These are phyloP conservation scores for Microascus cirrosus DNA, from an alignment of 2,329 filamentous ascomycete species.

Conservation along the genomic window DNA sequence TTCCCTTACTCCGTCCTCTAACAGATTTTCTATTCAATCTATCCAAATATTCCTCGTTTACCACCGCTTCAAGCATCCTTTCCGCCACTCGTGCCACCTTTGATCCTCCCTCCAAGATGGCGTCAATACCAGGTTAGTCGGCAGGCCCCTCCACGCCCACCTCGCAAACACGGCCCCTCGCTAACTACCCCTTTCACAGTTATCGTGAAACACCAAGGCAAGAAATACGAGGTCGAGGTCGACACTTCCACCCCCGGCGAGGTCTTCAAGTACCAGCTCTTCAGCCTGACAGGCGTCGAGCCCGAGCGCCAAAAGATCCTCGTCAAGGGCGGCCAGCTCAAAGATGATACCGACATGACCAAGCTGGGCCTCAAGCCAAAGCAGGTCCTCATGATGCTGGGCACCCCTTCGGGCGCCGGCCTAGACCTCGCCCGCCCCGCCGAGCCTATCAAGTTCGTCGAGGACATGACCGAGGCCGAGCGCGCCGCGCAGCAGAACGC, in stretches of 20 bases:
- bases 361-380: slow-evolving; percentile 77
- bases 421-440: slow-evolving; percentile 58
- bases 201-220: slow-evolving; percentile 88
- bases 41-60: background rate
- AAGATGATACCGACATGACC: slow-evolving; percentile 83
- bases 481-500: slow-evolving; percentile 72
- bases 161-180: background rate
- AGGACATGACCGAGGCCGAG: slow-evolving; percentile 97
- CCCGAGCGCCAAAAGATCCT: slow-evolving; percentile 94
- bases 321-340: slow-evolving; percentile 87
- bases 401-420: slow-evolving; percentile 62
- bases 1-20: background rate
- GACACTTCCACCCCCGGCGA: slow-evolving; percentile 77
- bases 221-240: slow-evolving; percentile 88
- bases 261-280: slow-evolving; percentile 91
- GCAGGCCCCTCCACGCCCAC: slow-evolving; percentile 10
- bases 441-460: slow-evolving; percentile 76
- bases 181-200: slow-evolving; percentile 40
- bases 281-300: slow-evolving; percentile 89
- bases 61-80: background rate
- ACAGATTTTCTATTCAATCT: background rate
- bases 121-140: background rate
- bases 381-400: slow-evolving; percentile 93
- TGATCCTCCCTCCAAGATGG: background rate
- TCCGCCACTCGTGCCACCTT: background rate